Conservation (phyloP, 208 protist species). For the Acanthamoeba culbertsoni region DNA sequence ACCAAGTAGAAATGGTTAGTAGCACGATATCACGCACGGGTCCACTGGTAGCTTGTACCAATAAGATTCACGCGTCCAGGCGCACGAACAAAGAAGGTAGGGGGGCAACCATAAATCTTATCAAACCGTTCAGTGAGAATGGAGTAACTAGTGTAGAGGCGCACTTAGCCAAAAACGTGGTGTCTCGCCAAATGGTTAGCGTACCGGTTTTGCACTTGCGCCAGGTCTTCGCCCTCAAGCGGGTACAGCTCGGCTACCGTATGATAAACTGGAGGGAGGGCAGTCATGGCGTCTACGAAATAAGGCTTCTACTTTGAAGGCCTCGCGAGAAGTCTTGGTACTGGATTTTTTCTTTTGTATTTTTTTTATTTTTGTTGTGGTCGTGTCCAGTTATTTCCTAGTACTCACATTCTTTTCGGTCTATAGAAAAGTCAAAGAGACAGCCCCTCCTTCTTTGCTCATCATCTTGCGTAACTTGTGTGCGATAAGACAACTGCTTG, state of each 20-base stretch:
- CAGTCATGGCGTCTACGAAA: neutral
- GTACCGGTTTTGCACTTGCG: neutral
- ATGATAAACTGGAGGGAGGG: neutral
- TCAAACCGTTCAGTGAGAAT: neutral
- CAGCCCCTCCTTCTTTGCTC: neutral
- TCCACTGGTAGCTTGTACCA: neutral
- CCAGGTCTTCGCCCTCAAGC: neutral
- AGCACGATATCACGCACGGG: neutral
- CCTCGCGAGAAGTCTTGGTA: no score
- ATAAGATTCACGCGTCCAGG: slow-evolving; percentile 60
- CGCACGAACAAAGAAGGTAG: slow-evolving; percentile 32
- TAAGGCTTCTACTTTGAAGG: no score
- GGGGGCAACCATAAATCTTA: slow-evolving; percentile 22
- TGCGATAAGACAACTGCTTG: neutral
- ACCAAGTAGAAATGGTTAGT: neutral
- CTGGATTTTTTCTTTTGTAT: no score
- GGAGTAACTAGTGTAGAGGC: no score
- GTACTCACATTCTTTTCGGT: no score
- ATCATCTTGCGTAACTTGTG: neutral
- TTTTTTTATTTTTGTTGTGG: no score
- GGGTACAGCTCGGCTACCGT: neutral
- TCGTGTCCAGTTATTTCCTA: no score
- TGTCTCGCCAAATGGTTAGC: neutral
- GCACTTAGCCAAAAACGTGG: neutral
- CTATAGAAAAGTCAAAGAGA: neutral